These are phyloP conservation scores for Plenodomus biglobosus DNA, from an alignment of 2,329 filamentous ascomycete species.

Conservation along the genomic window DNA sequence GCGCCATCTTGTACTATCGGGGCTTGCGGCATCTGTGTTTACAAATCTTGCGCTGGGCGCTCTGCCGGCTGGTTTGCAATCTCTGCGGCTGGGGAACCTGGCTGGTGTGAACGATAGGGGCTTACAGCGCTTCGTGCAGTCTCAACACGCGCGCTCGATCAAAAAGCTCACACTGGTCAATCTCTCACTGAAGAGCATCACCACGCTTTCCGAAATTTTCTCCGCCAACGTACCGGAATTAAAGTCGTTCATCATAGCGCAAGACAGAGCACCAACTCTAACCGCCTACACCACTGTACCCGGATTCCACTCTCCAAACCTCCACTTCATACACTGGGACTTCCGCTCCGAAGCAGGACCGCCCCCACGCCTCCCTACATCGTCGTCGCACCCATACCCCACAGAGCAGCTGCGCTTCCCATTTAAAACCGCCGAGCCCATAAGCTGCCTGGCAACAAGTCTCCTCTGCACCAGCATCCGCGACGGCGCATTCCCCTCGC, in stretches of 20 bases:
- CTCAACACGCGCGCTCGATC: conserved; percentile 48
- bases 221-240: conserved; percentile 49
- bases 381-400: conserved; percentile 1
- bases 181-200: conserved; percentile 55
- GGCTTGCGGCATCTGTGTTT: conserved; percentile 57
- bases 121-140: conserved; percentile 54
- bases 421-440: conserved; percentile 42
- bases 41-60: conserved; percentile 57
- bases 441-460: conserved; percentile 58
- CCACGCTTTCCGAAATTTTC: conserved; percentile 56
- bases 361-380: conserved; percentile 10
- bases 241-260: conserved; percentile 55
- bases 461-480: conserved; percentile 66
- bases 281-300: conserved; percentile 48
- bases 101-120: conserved; percentile 59
- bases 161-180: conserved; percentile 56
- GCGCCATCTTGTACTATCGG: conserved; percentile 57
- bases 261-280: conserved; percentile 53
- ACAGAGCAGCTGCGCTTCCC: conserved; percentile 14
- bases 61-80: conserved; percentile 52
- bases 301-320: conserved; percentile 51
- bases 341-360: conserved; percentile 47
- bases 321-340: conserved; percentile 61
- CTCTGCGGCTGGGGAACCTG: conserved; percentile 58
- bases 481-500: conserved; percentile 62